Percentiles rank a stretch among this genome's conserved stretches.
phyloP scores from a whole-genome alignment of 1,284 basidiomycete genomes.

The Amylostereum areolatum region DNA sequence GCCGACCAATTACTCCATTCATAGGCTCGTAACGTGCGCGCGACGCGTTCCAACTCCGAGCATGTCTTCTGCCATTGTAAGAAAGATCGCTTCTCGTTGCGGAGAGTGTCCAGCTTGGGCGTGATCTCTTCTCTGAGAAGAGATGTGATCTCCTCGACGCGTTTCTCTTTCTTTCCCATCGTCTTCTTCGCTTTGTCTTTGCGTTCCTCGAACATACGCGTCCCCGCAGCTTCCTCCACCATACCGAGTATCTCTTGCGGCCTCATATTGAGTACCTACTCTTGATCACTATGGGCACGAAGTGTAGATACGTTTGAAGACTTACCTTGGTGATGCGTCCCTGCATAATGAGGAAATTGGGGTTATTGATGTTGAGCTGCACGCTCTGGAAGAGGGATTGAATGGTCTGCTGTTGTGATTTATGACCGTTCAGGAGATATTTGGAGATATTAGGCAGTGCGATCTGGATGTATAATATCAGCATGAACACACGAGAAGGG shows the following conservation, averaged over 20 bases:
- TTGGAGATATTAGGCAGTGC: slow-evolving; percentile 93
- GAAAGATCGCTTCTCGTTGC: slow-evolving; percentile 87
- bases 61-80: slow-evolving; percentile 89
- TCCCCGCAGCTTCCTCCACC: slow-evolving; percentile 98
- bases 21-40: slow-evolving; percentile 80
- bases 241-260: slow-evolving; percentile 97
- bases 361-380: slow-evolving; percentile 99
- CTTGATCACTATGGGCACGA: slow-evolving; percentile 1
- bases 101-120: slow-evolving; percentile 89
- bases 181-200: slow-evolving; percentile 98
- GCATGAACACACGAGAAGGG: too few relatives aligned
- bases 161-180: slow-evolving; percentile 97
- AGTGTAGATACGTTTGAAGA: neutral
- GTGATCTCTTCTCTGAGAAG: slow-evolving; percentile 88
- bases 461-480: too few relatives aligned
- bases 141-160: slow-evolving; percentile 84
- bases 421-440: slow-evolving; percentile 96
- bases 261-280: slow-evolving; percentile 93
- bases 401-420: slow-evolving; percentile 82
- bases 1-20: too few relatives aligned
- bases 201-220: slow-evolving; percentile 98
- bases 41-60: slow-evolving; percentile 89
- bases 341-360: slow-evolving; percentile 99
- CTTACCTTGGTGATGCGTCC: slow-evolving; percentile 87
- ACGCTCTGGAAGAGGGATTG: slow-evolving; percentile 96